A percentile compares a stretch with the other conserved stretches of the same genome.
phyloP scores from a whole-genome alignment of 306 rosid species.

The Corylus avellana region DNA sequence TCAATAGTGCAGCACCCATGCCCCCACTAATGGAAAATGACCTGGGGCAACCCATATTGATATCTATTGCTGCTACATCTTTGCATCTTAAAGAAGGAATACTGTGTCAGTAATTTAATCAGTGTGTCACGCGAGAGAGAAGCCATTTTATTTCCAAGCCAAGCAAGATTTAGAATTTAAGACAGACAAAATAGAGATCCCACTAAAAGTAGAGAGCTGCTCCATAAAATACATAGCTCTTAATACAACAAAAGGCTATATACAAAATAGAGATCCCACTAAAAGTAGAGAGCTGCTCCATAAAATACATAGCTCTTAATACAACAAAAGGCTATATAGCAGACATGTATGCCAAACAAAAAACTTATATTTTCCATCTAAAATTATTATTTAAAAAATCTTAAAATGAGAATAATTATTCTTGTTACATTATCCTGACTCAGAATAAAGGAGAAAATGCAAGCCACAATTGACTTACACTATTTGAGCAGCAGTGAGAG shows the following conservation, averaged over 20 bases:
- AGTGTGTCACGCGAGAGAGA: conserved; percentile 2
- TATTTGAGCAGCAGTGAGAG: conserved; percentile 73
- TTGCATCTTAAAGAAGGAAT: conserved; percentile 50
- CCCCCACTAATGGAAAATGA: conserved; percentile 90
- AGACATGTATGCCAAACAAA: neutral
- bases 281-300: neutral
- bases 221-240: neutral
- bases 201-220: neutral
- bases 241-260: too few relatives aligned
- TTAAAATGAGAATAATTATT: conserved; percentile 10
- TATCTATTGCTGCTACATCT: conserved; percentile 87
- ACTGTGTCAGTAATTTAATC: neutral
- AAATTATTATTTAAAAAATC: neutral
- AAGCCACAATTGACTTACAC: conserved; percentile 57
- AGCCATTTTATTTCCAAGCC: neutral
- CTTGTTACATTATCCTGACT: conserved; percentile 15
- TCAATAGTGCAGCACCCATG: conserved; percentile 85
- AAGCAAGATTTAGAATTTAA: neutral
- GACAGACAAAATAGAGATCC: neutral
- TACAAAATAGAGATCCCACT: neutral
- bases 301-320: neutral
- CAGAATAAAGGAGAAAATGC: conserved; percentile 4
- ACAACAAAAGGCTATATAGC: neutral
- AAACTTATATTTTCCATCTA: neutral
- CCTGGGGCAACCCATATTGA: conserved; percentile 96